Conservation (phyloP, 2,329 filamentous ascomycete genomes). For the Coniochaeta hoffmannii region DNA sequence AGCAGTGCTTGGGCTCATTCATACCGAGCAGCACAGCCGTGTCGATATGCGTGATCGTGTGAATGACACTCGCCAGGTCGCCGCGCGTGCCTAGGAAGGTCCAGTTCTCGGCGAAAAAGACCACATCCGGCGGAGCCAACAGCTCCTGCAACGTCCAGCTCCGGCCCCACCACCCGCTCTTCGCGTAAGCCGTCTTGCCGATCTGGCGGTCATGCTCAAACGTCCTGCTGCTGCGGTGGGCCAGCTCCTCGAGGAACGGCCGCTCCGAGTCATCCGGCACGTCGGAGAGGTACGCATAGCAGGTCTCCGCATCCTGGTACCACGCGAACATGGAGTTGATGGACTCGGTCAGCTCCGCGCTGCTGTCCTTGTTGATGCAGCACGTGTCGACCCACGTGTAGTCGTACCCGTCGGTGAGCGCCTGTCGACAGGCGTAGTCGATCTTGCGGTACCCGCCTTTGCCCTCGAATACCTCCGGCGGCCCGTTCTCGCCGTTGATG, state of each 20-base stretch:
- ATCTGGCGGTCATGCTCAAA: background rate
- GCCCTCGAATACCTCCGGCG: background rate
- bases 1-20: background rate
- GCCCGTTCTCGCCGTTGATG: background rate
- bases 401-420: background rate
- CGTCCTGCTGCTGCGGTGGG: background rate
- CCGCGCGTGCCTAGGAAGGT: background rate
- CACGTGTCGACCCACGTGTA: conserved; percentile 1
- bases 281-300: background rate
- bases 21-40: background rate
- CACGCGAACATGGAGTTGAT: conserved; percentile 2
- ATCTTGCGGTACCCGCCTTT: background rate
- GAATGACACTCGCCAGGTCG: background rate
- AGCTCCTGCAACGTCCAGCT: conserved; percentile 2
- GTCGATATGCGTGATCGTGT: background rate
- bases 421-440: background rate
- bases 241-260: background rate
- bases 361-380: background rate
- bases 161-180: background rate
- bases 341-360: background rate
- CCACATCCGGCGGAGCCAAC: background rate
- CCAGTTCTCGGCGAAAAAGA: background rate
- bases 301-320: background rate
- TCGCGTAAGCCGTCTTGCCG: background rate
- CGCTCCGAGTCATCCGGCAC: background rate